These are phyloP conservation scores for Singerocomus rubriflavus DNA, from an alignment of 1,284 basidiomycete genomes.

Conservation along the genomic window DNA sequence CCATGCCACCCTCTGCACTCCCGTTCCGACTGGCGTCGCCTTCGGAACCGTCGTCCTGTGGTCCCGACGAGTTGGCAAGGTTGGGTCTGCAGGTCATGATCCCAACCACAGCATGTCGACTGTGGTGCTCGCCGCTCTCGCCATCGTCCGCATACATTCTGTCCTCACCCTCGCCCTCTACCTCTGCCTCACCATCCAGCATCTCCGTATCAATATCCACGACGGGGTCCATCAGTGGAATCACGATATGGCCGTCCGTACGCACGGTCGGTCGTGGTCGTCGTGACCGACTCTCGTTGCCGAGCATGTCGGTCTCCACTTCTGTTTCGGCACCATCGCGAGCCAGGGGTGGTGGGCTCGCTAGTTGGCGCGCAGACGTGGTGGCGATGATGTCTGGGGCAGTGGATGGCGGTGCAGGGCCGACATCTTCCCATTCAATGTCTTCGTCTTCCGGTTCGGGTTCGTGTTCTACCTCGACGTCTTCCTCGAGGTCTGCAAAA, in stretches of 20 bases:
- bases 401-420: not conserved
- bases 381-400: not conserved
- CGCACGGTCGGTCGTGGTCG: constrained; percentile 26
- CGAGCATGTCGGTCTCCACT: constrained; percentile 45
- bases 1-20: constrained; percentile 22
- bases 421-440: constrained; percentile 31
- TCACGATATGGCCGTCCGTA: constrained; percentile 25
- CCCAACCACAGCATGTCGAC: not conserved
- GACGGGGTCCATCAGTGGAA: constrained; percentile 12
- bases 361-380: constrained; percentile 19
- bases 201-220: constrained; percentile 27
- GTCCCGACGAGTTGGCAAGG: constrained; percentile 11
- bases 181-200: constrained; percentile 23
- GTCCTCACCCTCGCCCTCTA: constrained; percentile 10
- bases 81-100: constrained; percentile 15
- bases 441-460: constrained; percentile 30
- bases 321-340: constrained; percentile 54
- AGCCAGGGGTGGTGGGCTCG: constrained; percentile 19
- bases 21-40: constrained; percentile 26
- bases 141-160: constrained; percentile 2
- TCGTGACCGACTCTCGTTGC: constrained; percentile 10
- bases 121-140: constrained; percentile 11
- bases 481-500: constrained; percentile 93
- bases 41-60: constrained; percentile 26
- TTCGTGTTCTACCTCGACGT: constrained; percentile 75